Base-by-base conservation (phyloP, 2,329 filamentous ascomycete species). In the Peltaster fructicola region DNA sequence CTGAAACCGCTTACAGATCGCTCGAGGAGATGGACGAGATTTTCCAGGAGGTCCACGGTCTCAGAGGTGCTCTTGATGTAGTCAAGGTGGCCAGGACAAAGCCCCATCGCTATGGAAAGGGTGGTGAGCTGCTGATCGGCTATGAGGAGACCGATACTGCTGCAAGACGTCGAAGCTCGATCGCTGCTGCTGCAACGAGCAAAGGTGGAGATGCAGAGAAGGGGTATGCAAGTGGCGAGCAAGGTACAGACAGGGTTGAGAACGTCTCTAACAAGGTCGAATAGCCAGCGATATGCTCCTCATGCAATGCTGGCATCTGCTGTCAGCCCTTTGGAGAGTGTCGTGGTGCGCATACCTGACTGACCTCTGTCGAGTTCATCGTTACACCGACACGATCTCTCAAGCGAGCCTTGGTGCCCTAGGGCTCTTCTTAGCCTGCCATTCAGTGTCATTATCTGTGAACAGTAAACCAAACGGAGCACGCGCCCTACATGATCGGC, bases 11-110 rank as follows among this genome's bases (percentile, higher is more conserved):
- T 1, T 67, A 67, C 40, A 58, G 69, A 19, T 66, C 61, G 2
- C 59, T 75, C 11, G 69, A 75, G 44, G 69, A 74, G 41, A 73
- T 75, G 63, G 69, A 74, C 37, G 51, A 48, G 36, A 71, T 73
- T 39, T 35, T 42, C 16, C 40, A 41, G 24, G 23, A 40, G 15
- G 39, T 38, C 4, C 30, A 37, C 9, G 41, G 41, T 14, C 32
- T 37, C 12, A 34, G 70, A 72, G 47, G 69, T 70, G 52, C 57
- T 8, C 66, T 68, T 37, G 39, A 53, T 6, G 53, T 63, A 4
- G 64, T 71, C 11, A 46, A 51, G 24, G 47, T 63, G 17, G 65
- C 65, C 3, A 45, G 51, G 7, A 45, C 61, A 1, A 51, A 62
- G 37, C 65, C 66, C 7, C 55, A 61, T 34, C 57, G 65, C 29